Evolutionary conservation across 2,329 filamentous ascomycete genomes (phyloP), one percentile per base, ranked within the genome.

Genomic region (Zymoseptoria pseudotritici): DNA sequence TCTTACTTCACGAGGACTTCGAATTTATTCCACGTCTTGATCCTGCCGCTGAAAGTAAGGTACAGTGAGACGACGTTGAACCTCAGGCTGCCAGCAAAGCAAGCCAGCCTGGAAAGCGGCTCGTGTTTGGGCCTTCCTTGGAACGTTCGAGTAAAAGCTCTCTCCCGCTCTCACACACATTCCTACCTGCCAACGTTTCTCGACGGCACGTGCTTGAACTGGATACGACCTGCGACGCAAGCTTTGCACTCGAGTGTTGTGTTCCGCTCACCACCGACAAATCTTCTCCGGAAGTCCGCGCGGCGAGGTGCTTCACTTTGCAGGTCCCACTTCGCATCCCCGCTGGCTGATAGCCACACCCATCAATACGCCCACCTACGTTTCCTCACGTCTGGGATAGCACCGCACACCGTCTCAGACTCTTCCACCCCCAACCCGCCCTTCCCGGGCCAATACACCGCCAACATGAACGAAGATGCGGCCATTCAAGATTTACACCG

Each of bases 401-500:
- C 36, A 46, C 36, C 13, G 17, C 36, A 46, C 36, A 46, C 13
- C 36, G 13, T 46, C 36, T 46, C 36, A 46, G 36, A 46, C 36
- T n/a, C 36, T 7, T n/a, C 36, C 13, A 46, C 36, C 36, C 36
- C 11, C 36, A 46, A 6, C 36, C 36, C 36, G 36, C 36, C 36
- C 36, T 7, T 17, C 13, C 36, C 11, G 36, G 36, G 36, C 36
- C 36, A n/a, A 46, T 17, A 46, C 53, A 63, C 70, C 69, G 72
- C 74, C 75, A 79, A 67, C 73, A 86, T 85, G 79, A 80, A 79
- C 73, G 79, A 83, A 74, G 83, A 86, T 72, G 81, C 85, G 68
- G 80, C 84, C 66, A 82, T 86, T 77, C 86, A 86, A 77, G 89
- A 91, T 76, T 91, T 99, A 79, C 86, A 89, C 79, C 89, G 87